phyloP scores from a whole-genome alignment of 116 monocot genomes.

The Papilionanthe hybrid region DNA sequence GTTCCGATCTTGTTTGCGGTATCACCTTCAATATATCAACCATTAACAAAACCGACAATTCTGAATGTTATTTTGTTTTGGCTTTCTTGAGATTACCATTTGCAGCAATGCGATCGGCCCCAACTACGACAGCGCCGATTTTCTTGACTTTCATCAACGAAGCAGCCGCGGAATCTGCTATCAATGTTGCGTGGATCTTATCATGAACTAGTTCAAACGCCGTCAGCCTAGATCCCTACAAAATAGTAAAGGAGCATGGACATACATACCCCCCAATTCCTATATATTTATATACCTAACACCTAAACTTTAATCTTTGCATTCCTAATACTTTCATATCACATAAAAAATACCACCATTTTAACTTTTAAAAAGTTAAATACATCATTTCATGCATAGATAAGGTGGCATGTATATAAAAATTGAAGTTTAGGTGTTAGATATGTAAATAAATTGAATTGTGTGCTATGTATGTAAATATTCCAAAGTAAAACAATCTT shows the following conservation, averaged over 20 bases:
- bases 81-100: conserved; percentile 48
- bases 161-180: conserved; percentile 91
- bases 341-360: too few relatives aligned
- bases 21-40: conserved; percentile 46
- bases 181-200: conserved; percentile 81
- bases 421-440: too few relatives aligned
- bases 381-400: too few relatives aligned
- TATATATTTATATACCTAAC: too few relatives aligned
- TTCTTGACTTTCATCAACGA: conserved; percentile 78
- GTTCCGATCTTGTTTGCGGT: conserved; percentile 99
- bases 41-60: background rate
- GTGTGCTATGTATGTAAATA: too few relatives aligned
- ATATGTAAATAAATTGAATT: too few relatives aligned
- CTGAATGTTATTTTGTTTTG: background rate
- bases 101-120: conserved; percentile 87
- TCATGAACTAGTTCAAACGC: conserved; percentile 96
- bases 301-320: too few relatives aligned
- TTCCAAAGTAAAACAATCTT: background rate
- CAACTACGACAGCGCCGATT: conserved; percentile 76
- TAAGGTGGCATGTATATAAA: too few relatives aligned
- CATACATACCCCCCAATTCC: too few relatives aligned
- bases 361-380: too few relatives aligned
- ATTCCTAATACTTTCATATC: too few relatives aligned
- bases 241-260: conserved; percentile 14
- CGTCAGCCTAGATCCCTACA: conserved; percentile 88